Evolutionary conservation across 352 stramenopile genomes (phyloP).

Genomic region (Pythium brachiatum): DNA sequence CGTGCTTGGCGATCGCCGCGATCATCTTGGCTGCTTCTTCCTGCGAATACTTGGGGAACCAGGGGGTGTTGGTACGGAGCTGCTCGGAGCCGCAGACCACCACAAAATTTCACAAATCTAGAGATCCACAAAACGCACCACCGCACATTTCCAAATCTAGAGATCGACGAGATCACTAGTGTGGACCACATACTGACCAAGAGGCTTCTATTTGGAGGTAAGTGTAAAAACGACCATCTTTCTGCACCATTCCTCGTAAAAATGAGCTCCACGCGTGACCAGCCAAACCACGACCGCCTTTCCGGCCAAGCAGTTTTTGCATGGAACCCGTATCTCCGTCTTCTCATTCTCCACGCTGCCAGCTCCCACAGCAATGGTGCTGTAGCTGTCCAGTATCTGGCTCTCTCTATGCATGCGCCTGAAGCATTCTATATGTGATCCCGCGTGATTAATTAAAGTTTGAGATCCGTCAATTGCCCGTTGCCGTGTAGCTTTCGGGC

Average conservation of each 20-base stretch:
- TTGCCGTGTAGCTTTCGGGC: background rate
- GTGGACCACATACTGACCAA: background rate
- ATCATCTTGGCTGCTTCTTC: constrained; percentile 36
- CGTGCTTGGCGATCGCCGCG: constrained; percentile 55
- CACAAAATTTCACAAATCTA: constrained; percentile 27
- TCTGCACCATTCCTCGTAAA: background rate
- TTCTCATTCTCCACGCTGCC: too few relatives aligned
- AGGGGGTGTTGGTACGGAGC: background rate
- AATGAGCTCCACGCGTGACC: background rate
- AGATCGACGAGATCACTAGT: background rate
- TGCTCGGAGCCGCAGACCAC: constrained; percentile 21
- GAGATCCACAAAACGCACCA: background rate
- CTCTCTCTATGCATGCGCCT: background rate
- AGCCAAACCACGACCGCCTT: background rate
- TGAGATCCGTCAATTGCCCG: constrained; percentile 76
- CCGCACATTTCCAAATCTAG: constrained; percentile 7
- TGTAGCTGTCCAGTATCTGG: background rate
- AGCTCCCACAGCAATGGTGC: background rate
- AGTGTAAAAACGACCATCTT: constrained; percentile 23
- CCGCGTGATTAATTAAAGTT: constrained; percentile 86
- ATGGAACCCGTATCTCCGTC: too few relatives aligned
- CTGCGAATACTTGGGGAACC: background rate
- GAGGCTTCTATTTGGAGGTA: background rate
- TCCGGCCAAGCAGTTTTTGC: background rate
- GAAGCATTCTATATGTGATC: constrained; percentile 16